Evolutionary conservation across 345 rosid genomes (phyloP).

Genomic region (Eucalyptus curtisii): DNA sequence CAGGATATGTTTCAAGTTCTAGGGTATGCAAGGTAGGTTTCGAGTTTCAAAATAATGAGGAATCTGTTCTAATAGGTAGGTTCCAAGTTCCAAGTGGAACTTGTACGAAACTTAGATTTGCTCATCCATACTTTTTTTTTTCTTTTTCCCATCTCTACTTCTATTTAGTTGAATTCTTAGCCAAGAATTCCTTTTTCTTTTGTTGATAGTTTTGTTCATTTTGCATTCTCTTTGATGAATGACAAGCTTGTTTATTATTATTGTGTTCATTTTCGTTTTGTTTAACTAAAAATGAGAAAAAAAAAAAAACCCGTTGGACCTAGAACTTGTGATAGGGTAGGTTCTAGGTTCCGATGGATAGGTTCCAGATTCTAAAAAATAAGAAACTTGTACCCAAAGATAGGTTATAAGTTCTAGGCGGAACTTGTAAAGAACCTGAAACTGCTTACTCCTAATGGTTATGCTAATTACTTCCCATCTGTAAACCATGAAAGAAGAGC

Average conservation of each 20-base stretch:
- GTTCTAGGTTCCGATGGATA: accelerated
- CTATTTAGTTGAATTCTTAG: too few species aligned
- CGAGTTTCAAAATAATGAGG: too few species aligned
- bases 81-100: accelerated
- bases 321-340: accelerated
- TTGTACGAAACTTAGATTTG: too few species aligned
- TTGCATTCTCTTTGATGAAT: too few species aligned
- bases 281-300: too few species aligned
- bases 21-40: too few species aligned
- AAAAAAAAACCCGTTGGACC: accelerated
- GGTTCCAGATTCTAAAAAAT: accelerated
- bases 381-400: accelerated
- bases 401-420: accelerated
- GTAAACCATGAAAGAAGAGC: background rate
- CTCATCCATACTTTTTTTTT: too few species aligned
- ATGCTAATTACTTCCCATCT: background rate
- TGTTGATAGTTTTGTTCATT: too few species aligned
- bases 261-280: too few species aligned
- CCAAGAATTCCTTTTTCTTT: too few species aligned
- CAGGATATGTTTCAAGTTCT: accelerated
- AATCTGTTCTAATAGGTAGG: accelerated
- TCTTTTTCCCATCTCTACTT: too few species aligned
- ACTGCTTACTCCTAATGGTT: background rate
- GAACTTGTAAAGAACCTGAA: accelerated
- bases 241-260: too few species aligned